Conservation (phyloP, 768 basidiomycete genomes). For the Pulveroboletus sp. region DNA sequence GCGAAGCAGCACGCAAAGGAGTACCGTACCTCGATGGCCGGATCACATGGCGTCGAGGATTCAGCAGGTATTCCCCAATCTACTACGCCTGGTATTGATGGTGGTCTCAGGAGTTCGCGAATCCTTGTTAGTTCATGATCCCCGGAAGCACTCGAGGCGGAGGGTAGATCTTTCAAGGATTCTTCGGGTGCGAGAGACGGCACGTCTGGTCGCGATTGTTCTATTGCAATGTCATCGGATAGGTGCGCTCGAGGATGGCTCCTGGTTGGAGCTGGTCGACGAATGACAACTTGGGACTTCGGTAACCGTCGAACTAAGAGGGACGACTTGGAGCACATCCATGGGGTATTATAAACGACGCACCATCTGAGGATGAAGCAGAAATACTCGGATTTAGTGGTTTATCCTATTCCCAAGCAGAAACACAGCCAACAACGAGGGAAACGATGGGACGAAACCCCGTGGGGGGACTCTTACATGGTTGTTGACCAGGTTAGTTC, state of each 20-base stretch:
- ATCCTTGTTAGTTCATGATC: slow-evolving; percentile 50
- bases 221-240: slow-evolving; percentile 39
- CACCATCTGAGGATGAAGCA: slow-evolving; percentile 28
- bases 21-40: slow-evolving; percentile 51
- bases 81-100: slow-evolving; percentile 54
- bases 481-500: slow-evolving; percentile 18
- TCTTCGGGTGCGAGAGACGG: slow-evolving; percentile 14
- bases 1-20: neutral
- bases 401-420: slow-evolving; percentile 61
- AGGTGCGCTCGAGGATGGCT: slow-evolving; percentile 47
- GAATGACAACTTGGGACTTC: slow-evolving; percentile 60
- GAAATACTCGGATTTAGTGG: slow-evolving; percentile 34
- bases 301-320: slow-evolving; percentile 36
- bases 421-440: slow-evolving; percentile 61
- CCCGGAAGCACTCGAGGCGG: slow-evolving; percentile 19
- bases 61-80: slow-evolving; percentile 78
- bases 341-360: neutral
- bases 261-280: slow-evolving; percentile 43
- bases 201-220: slow-evolving; percentile 3
- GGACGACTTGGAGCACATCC: neutral
- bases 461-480: slow-evolving; percentile 61
- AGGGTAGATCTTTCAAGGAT: slow-evolving; percentile 9
- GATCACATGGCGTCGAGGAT: slow-evolving; percentile 51
- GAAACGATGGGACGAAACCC: slow-evolving; percentile 43
- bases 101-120: slow-evolving; percentile 54